phyloP scores from a whole-genome alignment of 2,329 filamentous ascomycete genomes.

The Nemania sp. region DNA sequence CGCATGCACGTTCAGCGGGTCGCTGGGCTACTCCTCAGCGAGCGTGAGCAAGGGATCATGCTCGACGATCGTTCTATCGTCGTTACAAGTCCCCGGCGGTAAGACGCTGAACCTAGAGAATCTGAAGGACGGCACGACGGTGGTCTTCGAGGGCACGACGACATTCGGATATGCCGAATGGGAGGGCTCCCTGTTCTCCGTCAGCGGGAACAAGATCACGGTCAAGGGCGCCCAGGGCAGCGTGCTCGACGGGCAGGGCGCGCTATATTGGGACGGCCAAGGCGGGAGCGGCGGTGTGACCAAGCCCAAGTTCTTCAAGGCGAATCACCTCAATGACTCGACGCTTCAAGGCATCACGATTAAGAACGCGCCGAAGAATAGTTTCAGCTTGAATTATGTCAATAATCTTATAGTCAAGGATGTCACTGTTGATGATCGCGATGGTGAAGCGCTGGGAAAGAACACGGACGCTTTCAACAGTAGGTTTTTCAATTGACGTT shows the following conservation, averaged over 20 bases:
- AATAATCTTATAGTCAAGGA: slow-evolving; percentile 39
- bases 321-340: slow-evolving; percentile 55
- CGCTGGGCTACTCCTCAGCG: slow-evolving; percentile 44
- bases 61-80: slow-evolving; percentile 56
- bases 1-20: slow-evolving; percentile 59
- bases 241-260: slow-evolving; percentile 59
- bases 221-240: slow-evolving; percentile 56
- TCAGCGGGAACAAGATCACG: slow-evolving; percentile 60
- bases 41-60: slow-evolving; percentile 55
- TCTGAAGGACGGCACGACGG: slow-evolving; percentile 35
- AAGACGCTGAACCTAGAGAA: slow-evolving; percentile 54
- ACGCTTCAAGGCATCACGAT: slow-evolving; percentile 45
- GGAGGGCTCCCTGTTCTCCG: slow-evolving; percentile 64
- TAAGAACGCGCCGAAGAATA: slow-evolving; percentile 54
- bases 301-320: slow-evolving; percentile 68
- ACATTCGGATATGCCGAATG: slow-evolving; percentile 69
- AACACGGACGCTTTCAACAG: slow-evolving; percentile 61
- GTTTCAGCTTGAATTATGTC: slow-evolving; percentile 52
- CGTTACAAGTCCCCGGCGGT: slow-evolving; percentile 61
- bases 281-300: slow-evolving; percentile 62
- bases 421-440: slow-evolving; percentile 54
- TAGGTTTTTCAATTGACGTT: slow-evolving; percentile 4
- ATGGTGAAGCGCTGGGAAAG: slow-evolving; percentile 50
- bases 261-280: slow-evolving; percentile 63
- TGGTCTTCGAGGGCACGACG: slow-evolving; percentile 67